A percentile compares a stretch with the other conserved stretches of the same genome.
Evolutionary conservation across 495 filamentous ascomycete genomes (phyloP).

Genomic region (Jackrogersella multiformis): DNA sequence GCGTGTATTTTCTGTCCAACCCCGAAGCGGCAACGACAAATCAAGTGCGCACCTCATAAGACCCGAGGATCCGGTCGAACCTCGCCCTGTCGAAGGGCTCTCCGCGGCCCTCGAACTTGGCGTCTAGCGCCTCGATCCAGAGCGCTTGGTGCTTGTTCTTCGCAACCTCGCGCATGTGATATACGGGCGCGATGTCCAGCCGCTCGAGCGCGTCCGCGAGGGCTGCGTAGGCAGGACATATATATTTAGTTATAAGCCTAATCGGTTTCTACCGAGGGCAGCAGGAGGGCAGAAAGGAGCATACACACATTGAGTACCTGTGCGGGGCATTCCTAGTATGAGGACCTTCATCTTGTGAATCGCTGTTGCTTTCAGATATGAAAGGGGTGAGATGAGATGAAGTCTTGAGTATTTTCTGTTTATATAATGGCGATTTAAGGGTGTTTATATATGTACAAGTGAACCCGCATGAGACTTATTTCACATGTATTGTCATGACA

Average conservation of each 20-base stretch:
- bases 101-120: conserved; percentile 44
- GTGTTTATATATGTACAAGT: conserved; percentile 29
- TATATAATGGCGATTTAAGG: conserved; percentile 2
- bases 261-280: neutral
- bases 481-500: neutral
- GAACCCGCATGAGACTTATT: neutral
- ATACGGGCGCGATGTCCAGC: conserved; percentile 44
- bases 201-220: conserved; percentile 43
- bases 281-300: neutral
- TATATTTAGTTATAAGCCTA: conserved; percentile 3
- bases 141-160: conserved; percentile 41
- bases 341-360: conserved; percentile 65
- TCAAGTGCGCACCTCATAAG: conserved; percentile 33
- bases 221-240: conserved; percentile 34
- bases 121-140: conserved; percentile 44
- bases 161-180: conserved; percentile 50
- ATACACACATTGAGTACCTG: conserved; percentile 69
- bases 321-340: conserved; percentile 68
- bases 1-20: neutral
- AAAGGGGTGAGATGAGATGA: neutral
- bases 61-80: conserved; percentile 42
- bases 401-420: neutral
- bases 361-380: neutral
- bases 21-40: neutral
- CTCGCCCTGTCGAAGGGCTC: conserved; percentile 36